Evolutionary conservation across 768 basidiomycete genomes (phyloP).

Genomic region (Rhizopogon roseolus): DNA sequence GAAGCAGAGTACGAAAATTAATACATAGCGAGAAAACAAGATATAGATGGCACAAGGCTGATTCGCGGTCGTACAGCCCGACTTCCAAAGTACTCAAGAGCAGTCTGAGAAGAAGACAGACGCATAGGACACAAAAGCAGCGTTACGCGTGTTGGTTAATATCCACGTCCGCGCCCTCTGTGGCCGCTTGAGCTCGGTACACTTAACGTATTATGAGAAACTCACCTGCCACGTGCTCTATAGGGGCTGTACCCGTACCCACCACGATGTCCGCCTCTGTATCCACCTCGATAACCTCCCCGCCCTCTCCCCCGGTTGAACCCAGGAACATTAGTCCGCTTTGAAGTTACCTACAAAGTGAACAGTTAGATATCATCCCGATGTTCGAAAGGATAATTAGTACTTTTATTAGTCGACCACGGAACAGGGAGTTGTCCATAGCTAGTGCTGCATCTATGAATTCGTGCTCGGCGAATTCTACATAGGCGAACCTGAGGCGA

Average conservation of each 20-base stretch:
- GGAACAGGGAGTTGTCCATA: slow-evolving; percentile 95
- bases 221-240: slow-evolving; percentile 71
- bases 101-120: slow-evolving; percentile 1
- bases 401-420: slow-evolving; percentile 89
- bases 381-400: not conserved
- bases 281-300: slow-evolving; percentile 57
- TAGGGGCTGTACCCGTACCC: slow-evolving; percentile 51
- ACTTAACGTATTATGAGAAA: slow-evolving; percentile 8
- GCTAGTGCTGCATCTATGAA: slow-evolving; percentile 88
- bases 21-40: slow-evolving; percentile 9
- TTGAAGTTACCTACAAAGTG: slow-evolving; percentile 74
- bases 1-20: slow-evolving; percentile 4
- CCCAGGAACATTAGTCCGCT: slow-evolving; percentile 94
- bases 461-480: slow-evolving; percentile 93
- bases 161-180: slow-evolving; percentile 78
- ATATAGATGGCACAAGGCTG: slow-evolving; percentile 2
- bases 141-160: slow-evolving; percentile 16
- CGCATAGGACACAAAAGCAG: slow-evolving; percentile 11
- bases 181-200: slow-evolving; percentile 5
- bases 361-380: not conserved
- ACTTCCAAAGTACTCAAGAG: not conserved
- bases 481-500: slow-evolving; percentile 82
- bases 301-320: slow-evolving; percentile 82
- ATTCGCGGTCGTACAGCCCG: slow-evolving; percentile 7
- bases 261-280: slow-evolving; percentile 56